Evolutionary conservation across 2,329 filamentous ascomycete species (phyloP).

Genomic region (Talaromyces sp.): DNA sequence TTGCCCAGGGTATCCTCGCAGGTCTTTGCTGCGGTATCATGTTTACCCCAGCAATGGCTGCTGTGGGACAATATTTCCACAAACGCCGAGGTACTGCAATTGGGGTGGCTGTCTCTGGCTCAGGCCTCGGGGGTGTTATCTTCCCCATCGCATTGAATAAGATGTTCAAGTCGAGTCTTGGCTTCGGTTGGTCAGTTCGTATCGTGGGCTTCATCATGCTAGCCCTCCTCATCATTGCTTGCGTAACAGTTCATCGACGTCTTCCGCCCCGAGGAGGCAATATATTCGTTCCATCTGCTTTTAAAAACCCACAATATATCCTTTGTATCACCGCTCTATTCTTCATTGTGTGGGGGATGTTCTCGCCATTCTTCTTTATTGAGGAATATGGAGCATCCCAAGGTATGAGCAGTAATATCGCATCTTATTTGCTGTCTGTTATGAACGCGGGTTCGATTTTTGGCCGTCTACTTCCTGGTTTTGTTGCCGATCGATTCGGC

Average conservation of each 20-base stretch:
- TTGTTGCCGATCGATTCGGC: slow-evolving; percentile 27
- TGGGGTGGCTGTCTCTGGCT: slow-evolving; percentile 42
- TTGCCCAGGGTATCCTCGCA: slow-evolving; percentile 27
- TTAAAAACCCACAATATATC: slow-evolving; percentile 17
- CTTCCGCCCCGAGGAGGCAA: slow-evolving; percentile 17
- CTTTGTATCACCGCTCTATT: slow-evolving; percentile 15
- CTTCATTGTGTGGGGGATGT: slow-evolving; percentile 23
- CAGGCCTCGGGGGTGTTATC: slow-evolving; percentile 47
- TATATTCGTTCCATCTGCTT: slow-evolving; percentile 15
- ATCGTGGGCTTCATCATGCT: slow-evolving; percentile 47
- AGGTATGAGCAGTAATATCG: slow-evolving; percentile 17
- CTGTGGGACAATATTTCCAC: slow-evolving; percentile 43
- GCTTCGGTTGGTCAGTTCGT: slow-evolving; percentile 48
- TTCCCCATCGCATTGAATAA: slow-evolving; percentile 44
- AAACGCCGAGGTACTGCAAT: slow-evolving; percentile 42
- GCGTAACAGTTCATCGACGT: slow-evolving; percentile 17
- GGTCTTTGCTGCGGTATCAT: slow-evolving; percentile 39
- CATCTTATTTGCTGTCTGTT: slow-evolving; percentile 22
- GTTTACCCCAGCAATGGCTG: slow-evolving; percentile 40
- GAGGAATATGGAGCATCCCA: slow-evolving; percentile 18
- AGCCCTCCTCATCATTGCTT: slow-evolving; percentile 37
- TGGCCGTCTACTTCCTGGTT: slow-evolving; percentile 27
- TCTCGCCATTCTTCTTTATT: slow-evolving; percentile 26
- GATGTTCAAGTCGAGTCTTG: slow-evolving; percentile 41
- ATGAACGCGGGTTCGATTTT: slow-evolving; percentile 29